Base-by-base conservation (phyloP, 1,284 basidiomycete species). In the Irpex lacteus region DNA sequence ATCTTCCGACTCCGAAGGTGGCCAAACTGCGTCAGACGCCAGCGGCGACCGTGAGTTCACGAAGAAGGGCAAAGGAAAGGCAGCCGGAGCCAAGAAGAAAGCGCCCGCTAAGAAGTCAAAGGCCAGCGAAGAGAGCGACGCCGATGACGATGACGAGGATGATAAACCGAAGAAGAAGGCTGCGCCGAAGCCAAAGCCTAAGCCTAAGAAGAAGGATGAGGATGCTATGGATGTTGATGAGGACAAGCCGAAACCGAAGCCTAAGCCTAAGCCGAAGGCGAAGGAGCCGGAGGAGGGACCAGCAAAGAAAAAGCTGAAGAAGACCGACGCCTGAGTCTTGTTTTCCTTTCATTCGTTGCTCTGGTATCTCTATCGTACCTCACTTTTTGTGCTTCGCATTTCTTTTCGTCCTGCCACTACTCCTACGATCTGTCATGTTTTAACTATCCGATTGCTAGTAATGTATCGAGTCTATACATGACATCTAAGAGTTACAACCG, bases 1-100 rank as follows among this genome's bases (percentile, higher is more conserved):
- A 49, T 92, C 92, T 64, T 88, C 87, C 0, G 88, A 88, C 37
- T 81, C 82, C 4, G 91, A 85, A 8, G 91, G 85, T n/a, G 92
- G 86, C 8, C 80, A 86, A 56, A 94, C 92, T 55, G 91, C 92
- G 44, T 94, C 92, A 2, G 94, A 95, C 73, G 86, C 90, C 55
- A 90, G 89, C 65, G 88, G 90, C 55, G 86, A 92, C 71, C 82
- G 82, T 59, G 87, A 89, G 60, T 74, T 91, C 67, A 77, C 83
- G 56, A 83, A 83, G 71, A 76, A 74, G 7, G 76, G 77, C 11
- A 84, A 82, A 71, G 74, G 74, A 63, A 77, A 81, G 74, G 77
- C 77, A 8, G 82, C 81, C 66, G 52, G 15, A 53, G 9, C 52
- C 11, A 53, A 53, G 19, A 74, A 75, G 70, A 80, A 78, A 70